These are phyloP conservation scores for Calonectria honghensis DNA, from an alignment of 2,329 filamentous ascomycete genomes.

Conservation along the genomic window DNA sequence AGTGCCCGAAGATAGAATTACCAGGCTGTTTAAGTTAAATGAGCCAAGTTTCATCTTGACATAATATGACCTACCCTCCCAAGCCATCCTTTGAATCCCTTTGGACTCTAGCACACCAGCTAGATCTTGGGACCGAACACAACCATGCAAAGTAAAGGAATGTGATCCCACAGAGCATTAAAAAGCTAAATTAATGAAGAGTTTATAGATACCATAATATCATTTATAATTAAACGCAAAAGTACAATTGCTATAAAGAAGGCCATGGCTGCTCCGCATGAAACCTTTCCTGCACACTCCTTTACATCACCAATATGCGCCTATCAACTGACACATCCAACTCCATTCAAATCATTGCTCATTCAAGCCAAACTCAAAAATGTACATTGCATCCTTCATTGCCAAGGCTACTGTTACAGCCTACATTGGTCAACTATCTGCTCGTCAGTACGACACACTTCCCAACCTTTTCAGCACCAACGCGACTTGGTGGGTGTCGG, in stretches of 20 bases:
- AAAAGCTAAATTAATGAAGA: not conserved
- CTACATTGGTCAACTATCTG: not conserved
- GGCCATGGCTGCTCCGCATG: not conserved
- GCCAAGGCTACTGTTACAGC: not conserved
- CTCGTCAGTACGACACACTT: not conserved
- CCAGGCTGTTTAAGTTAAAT: not conserved
- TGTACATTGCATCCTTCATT: not conserved
- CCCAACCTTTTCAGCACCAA: not conserved
- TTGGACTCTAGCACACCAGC: not conserved
- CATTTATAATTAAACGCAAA: too few relatives aligned
- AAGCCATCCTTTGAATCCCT: not conserved
- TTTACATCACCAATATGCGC: not conserved
- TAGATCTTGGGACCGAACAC: not conserved
- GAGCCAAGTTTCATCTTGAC: not conserved
- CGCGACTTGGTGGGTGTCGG: not conserved
- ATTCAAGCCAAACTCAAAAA: not conserved
- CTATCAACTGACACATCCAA: not conserved
- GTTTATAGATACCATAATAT: not conserved
- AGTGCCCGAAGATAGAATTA: not conserved
- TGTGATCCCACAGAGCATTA: not conserved
- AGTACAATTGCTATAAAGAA: not conserved
- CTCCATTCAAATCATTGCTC: not conserved
- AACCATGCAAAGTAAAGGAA: not conserved
- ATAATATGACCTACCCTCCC: not conserved
- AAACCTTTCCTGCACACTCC: not conserved